phyloP scores from a whole-genome alignment of 2,329 filamentous ascomycete genomes.

The Conoideocrella luteorostrata region DNA sequence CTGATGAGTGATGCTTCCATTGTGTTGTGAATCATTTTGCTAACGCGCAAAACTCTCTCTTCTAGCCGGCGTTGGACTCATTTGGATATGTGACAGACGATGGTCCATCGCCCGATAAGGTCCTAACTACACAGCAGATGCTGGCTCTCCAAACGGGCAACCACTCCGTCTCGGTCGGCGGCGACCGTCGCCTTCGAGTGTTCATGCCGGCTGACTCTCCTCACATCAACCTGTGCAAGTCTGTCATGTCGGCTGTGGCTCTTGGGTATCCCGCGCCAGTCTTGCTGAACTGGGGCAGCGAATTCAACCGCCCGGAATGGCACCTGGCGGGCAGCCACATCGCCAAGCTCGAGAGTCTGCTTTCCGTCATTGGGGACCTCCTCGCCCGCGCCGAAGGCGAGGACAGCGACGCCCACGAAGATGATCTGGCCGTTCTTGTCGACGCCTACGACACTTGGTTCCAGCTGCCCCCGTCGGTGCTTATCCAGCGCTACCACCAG shows the following conservation, averaged over 20 bases:
- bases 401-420: slow-evolving; percentile 5
- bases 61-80: background rate
- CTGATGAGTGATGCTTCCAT: too few species aligned
- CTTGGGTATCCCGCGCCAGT: slow-evolving; percentile 31
- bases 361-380: slow-evolving; percentile 19
- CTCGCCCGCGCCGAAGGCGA: slow-evolving; percentile 7
- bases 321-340: slow-evolving; percentile 32
- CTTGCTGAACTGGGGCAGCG: slow-evolving; percentile 31
- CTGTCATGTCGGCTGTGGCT: slow-evolving; percentile 30
- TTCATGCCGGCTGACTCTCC: slow-evolving; percentile 33
- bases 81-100: background rate
- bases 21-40: background rate
- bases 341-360: slow-evolving; percentile 27
- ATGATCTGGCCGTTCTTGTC: slow-evolving; percentile 25
- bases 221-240: slow-evolving; percentile 31
- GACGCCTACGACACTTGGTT: slow-evolving; percentile 35
- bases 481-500: slow-evolving; percentile 29
- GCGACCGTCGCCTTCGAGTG: slow-evolving; percentile 24
- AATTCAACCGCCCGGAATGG: slow-evolving; percentile 30
- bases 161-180: slow-evolving; percentile 6
- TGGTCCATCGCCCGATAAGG: background rate
- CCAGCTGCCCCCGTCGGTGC: slow-evolving; percentile 30
- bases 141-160: slow-evolving; percentile 1
- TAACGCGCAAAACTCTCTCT: background rate
- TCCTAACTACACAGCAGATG: slow-evolving; percentile 5